Conservation (phyloP, 257 asterid genomes). For the Penstemon davidsonii region DNA sequence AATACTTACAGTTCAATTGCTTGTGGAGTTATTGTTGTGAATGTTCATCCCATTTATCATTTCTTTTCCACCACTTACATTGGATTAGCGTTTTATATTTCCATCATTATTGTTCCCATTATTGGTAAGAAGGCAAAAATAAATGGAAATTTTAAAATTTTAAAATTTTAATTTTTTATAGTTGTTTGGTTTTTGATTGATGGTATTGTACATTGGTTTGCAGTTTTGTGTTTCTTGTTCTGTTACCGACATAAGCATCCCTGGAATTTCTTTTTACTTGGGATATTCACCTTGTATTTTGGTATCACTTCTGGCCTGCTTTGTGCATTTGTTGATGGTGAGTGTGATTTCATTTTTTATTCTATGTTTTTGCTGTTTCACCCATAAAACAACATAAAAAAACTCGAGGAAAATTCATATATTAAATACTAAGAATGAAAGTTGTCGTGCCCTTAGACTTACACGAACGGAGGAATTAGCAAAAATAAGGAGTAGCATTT, state of each 20-base stretch:
- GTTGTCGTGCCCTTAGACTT: too few relatives aligned
- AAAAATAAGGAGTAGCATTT: too few relatives aligned
- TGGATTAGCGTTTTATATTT: conserved; percentile 36
- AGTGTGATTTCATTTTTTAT: not conserved
- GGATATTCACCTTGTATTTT: conserved; percentile 28
- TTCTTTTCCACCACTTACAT: conserved; percentile 42
- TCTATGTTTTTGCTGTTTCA: not conserved
- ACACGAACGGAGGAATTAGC: too few relatives aligned
- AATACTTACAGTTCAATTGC: conserved; percentile 45
- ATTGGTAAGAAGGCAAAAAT: conserved; percentile 29
- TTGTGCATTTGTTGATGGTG: conserved; percentile 28
- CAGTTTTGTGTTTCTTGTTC: conserved; percentile 23
- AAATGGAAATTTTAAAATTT: not conserved
- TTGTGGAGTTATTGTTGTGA: conserved; percentile 44
- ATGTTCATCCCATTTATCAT: conserved; percentile 35
- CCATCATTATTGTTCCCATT: conserved; percentile 34
- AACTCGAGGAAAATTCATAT: too few relatives aligned
- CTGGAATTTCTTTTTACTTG: conserved; percentile 32
- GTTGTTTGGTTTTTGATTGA: not conserved
- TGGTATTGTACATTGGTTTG: not conserved
- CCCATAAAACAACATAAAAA: too few relatives aligned
- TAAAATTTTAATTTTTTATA: not conserved
- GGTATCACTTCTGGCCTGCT: conserved; percentile 26
- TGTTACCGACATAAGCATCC: conserved; percentile 24
- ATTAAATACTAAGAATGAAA: too few relatives aligned